Conservation (phyloP, 108 stramenopile genomes). For the Cyclotella kingstonii region DNA sequence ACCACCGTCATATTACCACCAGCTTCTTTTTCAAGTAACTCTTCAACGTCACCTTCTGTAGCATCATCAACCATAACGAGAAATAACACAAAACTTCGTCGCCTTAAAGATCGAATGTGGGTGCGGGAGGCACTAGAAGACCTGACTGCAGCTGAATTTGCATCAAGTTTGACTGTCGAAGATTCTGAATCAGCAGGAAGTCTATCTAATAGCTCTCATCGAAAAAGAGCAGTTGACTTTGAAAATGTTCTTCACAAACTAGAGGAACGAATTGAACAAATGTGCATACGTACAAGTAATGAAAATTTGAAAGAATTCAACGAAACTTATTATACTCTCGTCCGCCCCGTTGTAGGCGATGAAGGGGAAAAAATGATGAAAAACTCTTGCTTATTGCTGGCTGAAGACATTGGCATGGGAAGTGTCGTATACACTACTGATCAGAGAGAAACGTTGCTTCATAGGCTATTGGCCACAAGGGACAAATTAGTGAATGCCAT, state of each 20-base stretch:
- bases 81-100: constrained; percentile 50
- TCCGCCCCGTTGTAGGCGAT: constrained; percentile 10
- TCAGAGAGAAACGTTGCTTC: constrained; percentile 61
- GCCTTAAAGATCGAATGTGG: constrained; percentile 89
- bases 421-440: constrained; percentile 60
- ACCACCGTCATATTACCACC: no score
- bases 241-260: constrained; percentile 75
- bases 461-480: constrained; percentile 31
- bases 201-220: constrained; percentile 7
- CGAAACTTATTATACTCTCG: constrained; percentile 29
- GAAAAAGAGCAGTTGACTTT: constrained; percentile 78
- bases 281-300: constrained; percentile 43
- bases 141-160: constrained; percentile 87
- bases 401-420: constrained; percentile 57
- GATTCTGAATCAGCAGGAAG: neutral
- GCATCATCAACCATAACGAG: neutral
- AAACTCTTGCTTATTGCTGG: constrained; percentile 25
- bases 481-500: constrained; percentile 31
- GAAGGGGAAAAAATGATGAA: constrained; percentile 13
- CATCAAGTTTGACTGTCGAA: constrained; percentile 58
- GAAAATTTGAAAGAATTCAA: constrained; percentile 8
- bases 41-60: neutral
- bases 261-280: constrained; percentile 63
- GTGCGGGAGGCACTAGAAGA: constrained; percentile 81
- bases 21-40: no score